Base-by-base conservation (phyloP, 73 alveolate genomes). In the Paramecium biaurelia region DNA sequence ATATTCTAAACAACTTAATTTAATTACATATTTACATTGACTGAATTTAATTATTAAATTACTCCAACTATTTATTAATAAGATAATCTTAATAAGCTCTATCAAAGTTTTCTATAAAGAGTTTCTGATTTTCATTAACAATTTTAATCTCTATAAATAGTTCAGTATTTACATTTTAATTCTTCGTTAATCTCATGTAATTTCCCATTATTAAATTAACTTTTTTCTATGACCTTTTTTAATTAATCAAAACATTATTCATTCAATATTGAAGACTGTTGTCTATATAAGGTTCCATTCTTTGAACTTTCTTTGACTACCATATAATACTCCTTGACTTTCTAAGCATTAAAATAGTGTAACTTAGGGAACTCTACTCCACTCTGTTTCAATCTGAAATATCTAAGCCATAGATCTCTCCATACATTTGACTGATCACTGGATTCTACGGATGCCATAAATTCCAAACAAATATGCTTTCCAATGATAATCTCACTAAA, bases 291-390 rank as follows among this genome's bases (percentile, higher is more conserved):
- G 7, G 41, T 41, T 30, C 23, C 28, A 23, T 20, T 23, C 24
- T 63, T 63, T 11, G 43, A 63, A 63, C 30, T 63, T 8, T 63
- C 43, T 32, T 63, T 63, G 10, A 63, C 26, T 2, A 32, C 5
- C 28, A 42, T 15, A 47, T 79, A 79, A 43, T 43, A 79, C 23
- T 79, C 90, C 20, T 45, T 79, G 34, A 42, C 90, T 42, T 79
- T 79, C 28, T 43, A 45, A 30, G 90, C 45, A 24, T 79, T 47
- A 37, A 79, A 79, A 34, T 79, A 79, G 28, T 79, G 72, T 20
- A 79, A 42, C 28, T 79, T 79, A 23, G 90, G 89, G 38, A 76
- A 79, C 47, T 79, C 34, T 41, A 79, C 76, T 20, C 74, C 74
- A 21, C 3, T 43, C 4, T 42, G 11, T 12, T 20, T 23, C 24